Percentiles rank a stretch among this genome's conserved stretches.
These are phyloP conservation scores for Hygrophorus pudorinus DNA, from an alignment of 768 basidiomycete species.

Conservation along the genomic window DNA sequence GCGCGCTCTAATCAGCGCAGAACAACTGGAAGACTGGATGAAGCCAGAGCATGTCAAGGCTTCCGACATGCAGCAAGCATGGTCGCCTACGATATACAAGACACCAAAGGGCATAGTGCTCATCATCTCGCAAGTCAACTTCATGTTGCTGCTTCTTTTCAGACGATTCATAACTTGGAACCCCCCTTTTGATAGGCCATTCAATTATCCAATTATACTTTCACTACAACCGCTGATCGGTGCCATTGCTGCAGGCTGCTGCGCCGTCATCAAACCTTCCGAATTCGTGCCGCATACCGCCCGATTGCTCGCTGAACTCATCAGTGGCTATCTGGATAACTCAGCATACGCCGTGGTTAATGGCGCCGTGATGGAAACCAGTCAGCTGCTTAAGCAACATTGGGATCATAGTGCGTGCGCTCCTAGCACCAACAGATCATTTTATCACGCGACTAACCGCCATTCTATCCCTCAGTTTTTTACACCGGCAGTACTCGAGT, in stretches of 20 bases:
- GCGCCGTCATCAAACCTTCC: slow-evolving; percentile 58
- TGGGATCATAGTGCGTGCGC: slow-evolving; percentile 32
- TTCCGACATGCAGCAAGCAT: slow-evolving; percentile 33
- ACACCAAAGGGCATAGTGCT: slow-evolving; percentile 53
- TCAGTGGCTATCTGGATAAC: slow-evolving; percentile 42
- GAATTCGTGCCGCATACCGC: slow-evolving; percentile 45
- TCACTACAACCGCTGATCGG: slow-evolving; percentile 49
- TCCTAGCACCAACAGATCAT: too few relatives aligned
- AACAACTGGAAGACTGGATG: slow-evolving; percentile 30
- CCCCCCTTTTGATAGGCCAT: slow-evolving; percentile 52
- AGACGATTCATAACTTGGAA: too few relatives aligned
- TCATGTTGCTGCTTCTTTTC: too few relatives aligned
- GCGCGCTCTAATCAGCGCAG: too few relatives aligned
- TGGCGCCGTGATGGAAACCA: slow-evolving; percentile 49
- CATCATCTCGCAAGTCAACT: slow-evolving; percentile 50
- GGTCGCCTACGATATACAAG: slow-evolving; percentile 45
- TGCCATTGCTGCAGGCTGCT: slow-evolving; percentile 67
- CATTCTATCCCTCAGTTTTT: slow-evolving; percentile 5
- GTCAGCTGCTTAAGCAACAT: slow-evolving; percentile 37
- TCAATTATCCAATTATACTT: slow-evolving; percentile 49
- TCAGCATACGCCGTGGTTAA: slow-evolving; percentile 44
- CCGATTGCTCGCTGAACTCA: slow-evolving; percentile 38
- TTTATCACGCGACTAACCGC: too few relatives aligned
- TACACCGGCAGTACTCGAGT: slow-evolving; percentile 25
- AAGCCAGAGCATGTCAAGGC: slow-evolving; percentile 29